Percentiles rank a stretch among this genome's conserved stretches.
Conservation (phyloP, 257 asterid species). For the Coffea eugenioides region DNA sequence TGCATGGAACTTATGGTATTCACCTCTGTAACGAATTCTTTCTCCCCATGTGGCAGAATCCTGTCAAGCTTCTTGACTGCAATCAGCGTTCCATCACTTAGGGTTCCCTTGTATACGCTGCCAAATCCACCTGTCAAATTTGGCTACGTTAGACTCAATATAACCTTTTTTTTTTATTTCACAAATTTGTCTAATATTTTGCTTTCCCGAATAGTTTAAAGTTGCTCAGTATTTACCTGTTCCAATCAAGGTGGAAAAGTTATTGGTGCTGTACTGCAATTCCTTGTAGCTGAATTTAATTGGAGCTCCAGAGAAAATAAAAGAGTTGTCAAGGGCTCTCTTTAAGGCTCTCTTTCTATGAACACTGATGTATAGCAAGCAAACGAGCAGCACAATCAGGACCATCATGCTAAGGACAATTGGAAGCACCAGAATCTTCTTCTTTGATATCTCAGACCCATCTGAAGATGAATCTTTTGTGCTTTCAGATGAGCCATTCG, state of each 20-base stretch:
- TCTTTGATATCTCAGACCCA: slow-evolving; percentile 25
- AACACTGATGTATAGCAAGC: slow-evolving; percentile 49
- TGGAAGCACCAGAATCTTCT: slow-evolving; percentile 69
- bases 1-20: slow-evolving; percentile 91
- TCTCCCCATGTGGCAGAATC: slow-evolving; percentile 81
- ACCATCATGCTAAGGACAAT: slow-evolving; percentile 68
- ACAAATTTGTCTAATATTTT: neutral
- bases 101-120: slow-evolving; percentile 73
- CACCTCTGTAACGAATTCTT: slow-evolving; percentile 83
- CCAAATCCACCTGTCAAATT: slow-evolving; percentile 83
- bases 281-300: slow-evolving; percentile 68
- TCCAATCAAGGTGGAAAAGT: slow-evolving; percentile 72
- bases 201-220: neutral
- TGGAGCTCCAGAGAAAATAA: slow-evolving; percentile 72
- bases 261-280: slow-evolving; percentile 56
- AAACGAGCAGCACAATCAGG: slow-evolving; percentile 53
- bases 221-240: slow-evolving; percentile 45
- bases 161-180: neutral
- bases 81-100: slow-evolving; percentile 65
- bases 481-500: slow-evolving; percentile 34
- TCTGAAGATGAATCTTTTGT: slow-evolving; percentile 23
- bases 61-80: slow-evolving; percentile 90
- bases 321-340: slow-evolving; percentile 58
- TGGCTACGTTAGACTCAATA: slow-evolving; percentile 2
- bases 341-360: slow-evolving; percentile 51